Base-by-base conservation (phyloP, 2,329 filamentous ascomycete genomes). In the Tolypocladium guangdongense region DNA sequence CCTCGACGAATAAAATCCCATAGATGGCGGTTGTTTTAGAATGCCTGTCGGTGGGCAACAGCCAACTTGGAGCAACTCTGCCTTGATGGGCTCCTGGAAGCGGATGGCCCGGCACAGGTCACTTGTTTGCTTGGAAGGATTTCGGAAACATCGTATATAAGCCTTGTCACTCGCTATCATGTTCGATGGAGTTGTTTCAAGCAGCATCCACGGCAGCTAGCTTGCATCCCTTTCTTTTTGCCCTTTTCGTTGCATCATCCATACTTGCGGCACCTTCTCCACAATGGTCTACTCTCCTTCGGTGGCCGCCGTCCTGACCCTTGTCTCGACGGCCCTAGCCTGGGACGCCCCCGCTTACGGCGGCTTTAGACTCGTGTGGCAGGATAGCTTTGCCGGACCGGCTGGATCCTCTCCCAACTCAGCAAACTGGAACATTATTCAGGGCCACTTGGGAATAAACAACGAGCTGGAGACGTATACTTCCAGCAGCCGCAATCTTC, bases 381-480 rank as follows among this genome's bases (percentile, higher is more conserved):
- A 70, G 6, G 74, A 78, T 27, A 59, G 57, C 27, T 80, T 79
- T 53, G 39, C 52, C 2, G 77, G 76, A 7, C 35, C 50, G 1
- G 57, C 63, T 20, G 70, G 71, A 41, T 55, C 61, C 1, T 54
- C 62, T 0, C 71, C 74, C 6, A 63, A 68, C 61, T 50, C 56
- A 5, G 58, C 30, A 50, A 64, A 64, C 49, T 80, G 77, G 77
- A 68, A 73, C 56, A 63, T 71, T 52, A 68, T 74, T 54, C 57
- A 60, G 45, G 62, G 61, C 22, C 69, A 71, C 51, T 66, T 75
- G 51, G 66, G 71, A 58, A 7, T 71, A 63, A 82, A 82, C 71
- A 70, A 74, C 59, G 78, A 82, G 60, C 59, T 74, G 18, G 68
- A 82, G 62, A 68, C 66, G 4, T 82, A 81, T 67, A 72, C 73